Percentiles rank a stretch among this genome's conserved stretches.
Evolutionary conservation across 2,329 filamentous ascomycete genomes (phyloP).

Genomic region (Leptodontidium sp.): DNA sequence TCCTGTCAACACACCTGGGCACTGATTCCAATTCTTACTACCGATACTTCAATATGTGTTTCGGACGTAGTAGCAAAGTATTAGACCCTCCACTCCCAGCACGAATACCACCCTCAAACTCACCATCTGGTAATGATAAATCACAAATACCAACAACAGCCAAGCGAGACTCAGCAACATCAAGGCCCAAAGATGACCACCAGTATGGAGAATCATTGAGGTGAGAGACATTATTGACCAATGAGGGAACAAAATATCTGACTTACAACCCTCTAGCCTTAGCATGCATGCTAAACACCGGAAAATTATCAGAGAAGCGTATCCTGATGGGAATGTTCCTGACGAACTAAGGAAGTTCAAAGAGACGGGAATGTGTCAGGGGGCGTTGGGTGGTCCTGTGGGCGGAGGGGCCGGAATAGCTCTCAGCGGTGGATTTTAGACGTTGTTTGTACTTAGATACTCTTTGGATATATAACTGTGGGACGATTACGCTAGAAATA

Average conservation of each 20-base stretch:
- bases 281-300: constrained; percentile 11
- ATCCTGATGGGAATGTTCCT: constrained; percentile 15
- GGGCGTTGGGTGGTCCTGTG: constrained; percentile 15
- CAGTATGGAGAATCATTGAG: constrained; percentile 15
- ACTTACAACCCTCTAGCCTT: constrained; percentile 2
- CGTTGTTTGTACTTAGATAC: neutral
- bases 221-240: neutral
- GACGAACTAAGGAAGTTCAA: constrained; percentile 12
- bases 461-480: neutral
- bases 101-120: neutral
- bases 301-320: constrained; percentile 9
- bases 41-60: constrained; percentile 12
- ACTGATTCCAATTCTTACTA: neutral
- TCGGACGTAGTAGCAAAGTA: neutral
- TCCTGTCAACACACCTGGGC: neutral
- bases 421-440: neutral
- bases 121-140: neutral
- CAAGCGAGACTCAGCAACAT: neutral
- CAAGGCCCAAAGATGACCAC: neutral
- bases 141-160: neutral
- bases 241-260: too few species aligned
- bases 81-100: neutral
- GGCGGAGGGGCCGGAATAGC: constrained; percentile 20
- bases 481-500: too few species aligned
- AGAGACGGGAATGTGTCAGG: constrained; percentile 17